phyloP scores from a whole-genome alignment of 148 eudicot genomes.

The Selenicereus undatus region DNA sequence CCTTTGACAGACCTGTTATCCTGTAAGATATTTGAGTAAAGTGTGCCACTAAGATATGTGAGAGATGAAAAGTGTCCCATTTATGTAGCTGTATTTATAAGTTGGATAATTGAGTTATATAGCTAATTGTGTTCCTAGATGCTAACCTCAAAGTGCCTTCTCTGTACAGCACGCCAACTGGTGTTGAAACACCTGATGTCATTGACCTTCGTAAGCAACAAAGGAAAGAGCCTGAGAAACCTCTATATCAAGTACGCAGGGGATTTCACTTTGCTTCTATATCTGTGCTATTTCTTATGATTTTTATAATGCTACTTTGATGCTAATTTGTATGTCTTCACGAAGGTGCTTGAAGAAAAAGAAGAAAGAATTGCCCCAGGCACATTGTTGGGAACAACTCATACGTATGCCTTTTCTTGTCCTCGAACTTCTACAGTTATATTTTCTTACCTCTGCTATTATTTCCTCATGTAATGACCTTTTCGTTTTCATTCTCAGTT shows the following conservation, averaged over 20 bases:
- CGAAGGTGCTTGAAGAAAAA: conserved; percentile 90
- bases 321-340: background rate
- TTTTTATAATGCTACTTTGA: background rate
- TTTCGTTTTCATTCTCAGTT: conserved; percentile 38
- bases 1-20: background rate
- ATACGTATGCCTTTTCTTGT: conserved; percentile 52
- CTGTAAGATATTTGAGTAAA: background rate
- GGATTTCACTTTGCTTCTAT: background rate
- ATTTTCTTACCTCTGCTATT: background rate
- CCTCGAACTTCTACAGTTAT: background rate
- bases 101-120: background rate
- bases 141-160: background rate
- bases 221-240: conserved; percentile 93
- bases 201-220: conserved; percentile 26
- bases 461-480: background rate
- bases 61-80: too few relatives aligned
- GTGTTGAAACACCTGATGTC: background rate
- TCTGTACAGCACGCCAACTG: background rate
- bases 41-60: background rate
- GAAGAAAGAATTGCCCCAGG: conserved; percentile 88
- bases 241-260: conserved; percentile 69
- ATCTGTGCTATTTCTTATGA: background rate
- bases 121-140: background rate
- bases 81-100: background rate
- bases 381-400: conserved; percentile 75